These are phyloP conservation scores for Trichoderma simmonsii DNA, from an alignment of 2,329 filamentous ascomycete genomes.

Conservation along the genomic window DNA sequence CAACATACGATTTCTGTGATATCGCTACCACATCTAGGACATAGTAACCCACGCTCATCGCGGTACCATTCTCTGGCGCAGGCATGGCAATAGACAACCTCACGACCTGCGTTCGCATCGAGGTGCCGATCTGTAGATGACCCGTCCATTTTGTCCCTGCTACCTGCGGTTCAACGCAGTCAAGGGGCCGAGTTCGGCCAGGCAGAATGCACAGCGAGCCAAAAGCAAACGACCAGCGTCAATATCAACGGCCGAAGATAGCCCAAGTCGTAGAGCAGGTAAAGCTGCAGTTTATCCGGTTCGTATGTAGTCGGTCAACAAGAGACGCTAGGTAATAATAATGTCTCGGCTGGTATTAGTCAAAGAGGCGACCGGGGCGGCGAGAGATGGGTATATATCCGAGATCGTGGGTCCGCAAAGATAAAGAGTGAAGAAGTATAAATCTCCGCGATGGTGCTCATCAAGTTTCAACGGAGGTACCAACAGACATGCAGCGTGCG, in stretches of 20 bases:
- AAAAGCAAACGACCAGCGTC: conserved; percentile 36
- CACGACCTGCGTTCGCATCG: conserved; percentile 51
- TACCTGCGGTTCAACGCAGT: conserved; percentile 51
- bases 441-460: background rate
- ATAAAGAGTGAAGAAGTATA: background rate
- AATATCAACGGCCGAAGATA: background rate
- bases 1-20: conserved; percentile 79
- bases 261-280: background rate
- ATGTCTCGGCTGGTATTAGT: background rate
- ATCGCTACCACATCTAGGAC: conserved; percentile 74
- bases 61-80: conserved; percentile 80
- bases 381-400: background rate
- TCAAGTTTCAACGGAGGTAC: background rate
- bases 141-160: conserved; percentile 39
- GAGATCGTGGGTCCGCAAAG: background rate
- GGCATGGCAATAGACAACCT: conserved; percentile 82
- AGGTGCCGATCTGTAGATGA: conserved; percentile 39
- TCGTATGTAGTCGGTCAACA: background rate
- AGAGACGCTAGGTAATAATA: background rate
- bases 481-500: background rate
- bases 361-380: background rate
- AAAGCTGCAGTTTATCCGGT: background rate
- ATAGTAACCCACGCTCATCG: conserved; percentile 64
- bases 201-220: conserved; percentile 55
- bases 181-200: conserved; percentile 57